Conservation (phyloP, 2,329 filamentous ascomycete species). For the Cytospora schulzeri region DNA sequence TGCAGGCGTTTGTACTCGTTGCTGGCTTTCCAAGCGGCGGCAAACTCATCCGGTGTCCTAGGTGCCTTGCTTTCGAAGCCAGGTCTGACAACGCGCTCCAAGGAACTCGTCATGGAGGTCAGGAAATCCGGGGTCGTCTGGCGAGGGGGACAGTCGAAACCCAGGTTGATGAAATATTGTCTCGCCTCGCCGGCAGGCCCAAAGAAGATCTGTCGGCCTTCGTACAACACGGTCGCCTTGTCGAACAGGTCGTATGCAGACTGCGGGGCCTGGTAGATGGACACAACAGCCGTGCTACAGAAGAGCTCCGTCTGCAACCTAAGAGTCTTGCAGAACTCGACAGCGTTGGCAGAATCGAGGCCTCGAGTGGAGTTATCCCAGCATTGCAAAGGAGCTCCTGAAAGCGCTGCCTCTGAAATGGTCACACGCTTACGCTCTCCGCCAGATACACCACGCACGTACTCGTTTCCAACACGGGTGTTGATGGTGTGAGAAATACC, state of each 20-base stretch:
- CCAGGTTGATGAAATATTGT: constrained; percentile 67
- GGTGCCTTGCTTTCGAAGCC: constrained; percentile 60
- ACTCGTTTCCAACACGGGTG: constrained; percentile 75
- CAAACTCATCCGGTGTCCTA: constrained; percentile 64
- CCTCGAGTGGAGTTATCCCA: constrained; percentile 76
- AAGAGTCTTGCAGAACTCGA: constrained; percentile 74
- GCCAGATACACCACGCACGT: constrained; percentile 72
- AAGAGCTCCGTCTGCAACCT: constrained; percentile 69
- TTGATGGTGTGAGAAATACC: constrained; percentile 74
- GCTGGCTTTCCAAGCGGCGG: constrained; percentile 59
- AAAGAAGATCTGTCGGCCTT: constrained; percentile 65
- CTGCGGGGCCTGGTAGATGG: constrained; percentile 73
- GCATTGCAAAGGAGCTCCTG: constrained; percentile 62
- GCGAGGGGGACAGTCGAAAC: constrained; percentile 67
- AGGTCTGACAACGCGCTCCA: constrained; percentile 56
- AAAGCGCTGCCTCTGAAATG: constrained; percentile 63
- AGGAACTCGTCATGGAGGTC: constrained; percentile 66
- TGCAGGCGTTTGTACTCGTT: constrained; percentile 53
- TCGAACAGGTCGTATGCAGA: constrained; percentile 66
- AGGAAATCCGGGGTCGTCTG: constrained; percentile 73
- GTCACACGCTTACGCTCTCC: constrained; percentile 72
- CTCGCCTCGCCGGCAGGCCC: constrained; percentile 62
- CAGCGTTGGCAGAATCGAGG: constrained; percentile 73
- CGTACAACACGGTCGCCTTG: constrained; percentile 60
- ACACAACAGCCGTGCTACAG: constrained; percentile 66